Percentiles rank a stretch among this genome's conserved stretches.
phyloP scores from a whole-genome alignment of 805 yeast genomes.

The Zygoascus tannicola region DNA sequence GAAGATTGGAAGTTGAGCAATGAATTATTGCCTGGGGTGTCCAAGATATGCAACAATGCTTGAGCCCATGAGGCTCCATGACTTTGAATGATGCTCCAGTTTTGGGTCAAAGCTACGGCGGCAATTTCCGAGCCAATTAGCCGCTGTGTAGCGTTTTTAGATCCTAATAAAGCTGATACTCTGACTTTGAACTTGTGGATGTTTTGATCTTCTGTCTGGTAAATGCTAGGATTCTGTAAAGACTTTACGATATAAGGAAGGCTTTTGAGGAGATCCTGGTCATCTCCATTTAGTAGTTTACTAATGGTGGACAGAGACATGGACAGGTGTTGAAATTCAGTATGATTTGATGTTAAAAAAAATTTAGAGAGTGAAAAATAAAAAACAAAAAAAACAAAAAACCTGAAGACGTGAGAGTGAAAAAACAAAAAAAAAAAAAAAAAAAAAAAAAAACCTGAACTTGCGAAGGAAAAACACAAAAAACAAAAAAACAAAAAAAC shows the following conservation, averaged over 20 bases:
- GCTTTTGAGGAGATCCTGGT: not conserved
- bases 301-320: not conserved
- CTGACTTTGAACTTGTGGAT: constrained; percentile 25
- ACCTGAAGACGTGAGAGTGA: no score
- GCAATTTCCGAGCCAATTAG: constrained; percentile 33
- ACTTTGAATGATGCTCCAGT: constrained; percentile 26
- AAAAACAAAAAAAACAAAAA: no score
- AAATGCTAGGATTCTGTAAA: not conserved
- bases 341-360: no score
- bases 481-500: no score
- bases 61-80: constrained; percentile 33
- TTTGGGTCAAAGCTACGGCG: constrained; percentile 15
- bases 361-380: no score
- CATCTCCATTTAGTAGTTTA: not conserved
- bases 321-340: no score
- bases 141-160: constrained; percentile 27
- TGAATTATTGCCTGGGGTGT: constrained; percentile 24
- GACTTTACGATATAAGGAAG: not conserved
- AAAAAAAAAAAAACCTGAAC: no score
- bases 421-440: no score
- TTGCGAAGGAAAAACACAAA: no score
- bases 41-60: constrained; percentile 30
- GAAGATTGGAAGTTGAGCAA: constrained; percentile 25
- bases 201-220: constrained; percentile 5
- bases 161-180: constrained; percentile 29